These are phyloP conservation scores for Trichocomaceae sp. DNA, from an alignment of 2,329 filamentous ascomycete species.

Conservation along the genomic window DNA sequence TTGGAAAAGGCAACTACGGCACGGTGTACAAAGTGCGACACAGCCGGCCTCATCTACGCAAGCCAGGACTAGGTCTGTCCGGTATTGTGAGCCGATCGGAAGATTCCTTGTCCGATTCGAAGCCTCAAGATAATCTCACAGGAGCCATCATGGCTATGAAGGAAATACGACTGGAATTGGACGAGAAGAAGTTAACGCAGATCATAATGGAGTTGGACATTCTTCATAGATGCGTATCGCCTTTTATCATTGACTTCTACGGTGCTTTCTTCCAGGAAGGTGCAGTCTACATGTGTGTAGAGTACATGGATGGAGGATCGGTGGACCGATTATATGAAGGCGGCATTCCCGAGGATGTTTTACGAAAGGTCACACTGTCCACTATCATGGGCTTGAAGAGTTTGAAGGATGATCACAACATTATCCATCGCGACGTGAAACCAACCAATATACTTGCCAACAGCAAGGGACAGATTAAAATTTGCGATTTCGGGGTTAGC, in stretches of 20 bases:
- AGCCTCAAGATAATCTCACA: constrained; percentile 26
- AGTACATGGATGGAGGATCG: constrained; percentile 97
- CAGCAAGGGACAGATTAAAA: constrained; percentile 84
- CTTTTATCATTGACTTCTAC: constrained; percentile 98
- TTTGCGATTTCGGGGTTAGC: constrained; percentile 96
- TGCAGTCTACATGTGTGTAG: constrained; percentile 97
- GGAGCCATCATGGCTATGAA: constrained; percentile 98
- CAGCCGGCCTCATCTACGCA: constrained; percentile 60
- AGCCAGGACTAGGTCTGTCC: constrained; percentile 53
- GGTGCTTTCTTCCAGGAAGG: constrained; percentile 98
- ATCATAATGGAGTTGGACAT: constrained; percentile 98
- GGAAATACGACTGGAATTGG: constrained; percentile 88
- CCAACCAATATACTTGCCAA: constrained; percentile 98
- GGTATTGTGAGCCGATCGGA: constrained; percentile 48
- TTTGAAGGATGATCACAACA: constrained; percentile 96
- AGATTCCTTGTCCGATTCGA: constrained; percentile 13
- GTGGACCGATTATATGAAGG: constrained; percentile 93
- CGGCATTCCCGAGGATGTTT: constrained; percentile 79
- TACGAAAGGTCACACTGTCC: constrained; percentile 83
- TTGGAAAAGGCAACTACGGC: constrained; percentile 97
- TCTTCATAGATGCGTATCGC: constrained; percentile 86
- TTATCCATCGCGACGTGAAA: constrained; percentile 97
- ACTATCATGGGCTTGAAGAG: constrained; percentile 88
- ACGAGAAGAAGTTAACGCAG: constrained; percentile 92
- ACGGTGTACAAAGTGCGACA: constrained; percentile 96